Conservation (phyloP, 805 yeast genomes). For the Suhomyces faveliae region DNA sequence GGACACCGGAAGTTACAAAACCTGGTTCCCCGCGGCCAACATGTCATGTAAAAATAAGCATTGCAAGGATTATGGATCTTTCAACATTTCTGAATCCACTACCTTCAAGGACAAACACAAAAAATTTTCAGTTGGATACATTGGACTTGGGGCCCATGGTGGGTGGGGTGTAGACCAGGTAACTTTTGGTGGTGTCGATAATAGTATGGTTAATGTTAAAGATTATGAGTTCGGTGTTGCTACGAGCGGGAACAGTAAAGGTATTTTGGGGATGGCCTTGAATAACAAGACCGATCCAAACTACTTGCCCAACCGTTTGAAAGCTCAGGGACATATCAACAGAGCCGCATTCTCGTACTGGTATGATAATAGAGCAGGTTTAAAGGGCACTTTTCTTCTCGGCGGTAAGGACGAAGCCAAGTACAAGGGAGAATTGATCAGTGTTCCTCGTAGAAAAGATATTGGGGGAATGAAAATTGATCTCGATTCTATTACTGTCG, state of each 20-base stretch:
- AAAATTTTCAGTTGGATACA: not conserved
- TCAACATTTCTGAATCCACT: not conserved
- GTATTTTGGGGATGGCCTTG: not conserved
- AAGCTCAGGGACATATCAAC: not conserved
- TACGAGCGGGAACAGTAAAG: not conserved
- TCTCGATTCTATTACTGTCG: not conserved
- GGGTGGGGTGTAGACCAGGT: not conserved
- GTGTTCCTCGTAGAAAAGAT: not conserved
- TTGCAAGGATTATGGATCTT: not conserved
- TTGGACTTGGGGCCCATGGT: not conserved
- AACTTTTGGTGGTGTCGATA: not conserved
- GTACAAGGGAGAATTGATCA: constrained; percentile 10
- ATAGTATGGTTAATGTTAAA: not conserved
- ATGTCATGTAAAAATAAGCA: not conserved
- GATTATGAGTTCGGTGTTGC: not conserved
- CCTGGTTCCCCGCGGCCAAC: not conserved
- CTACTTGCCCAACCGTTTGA: not conserved
- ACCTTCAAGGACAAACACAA: not conserved
- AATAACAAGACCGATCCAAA: not conserved
- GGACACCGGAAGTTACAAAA: not conserved
- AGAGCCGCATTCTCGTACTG: not conserved
- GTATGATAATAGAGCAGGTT: not conserved
- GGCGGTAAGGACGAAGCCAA: constrained; percentile 23
- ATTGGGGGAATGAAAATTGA: not conserved
- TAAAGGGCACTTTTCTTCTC: constrained; percentile 11